Conservation (phyloP, 768 basidiomycete genomes). For the Galerina marginata region DNA sequence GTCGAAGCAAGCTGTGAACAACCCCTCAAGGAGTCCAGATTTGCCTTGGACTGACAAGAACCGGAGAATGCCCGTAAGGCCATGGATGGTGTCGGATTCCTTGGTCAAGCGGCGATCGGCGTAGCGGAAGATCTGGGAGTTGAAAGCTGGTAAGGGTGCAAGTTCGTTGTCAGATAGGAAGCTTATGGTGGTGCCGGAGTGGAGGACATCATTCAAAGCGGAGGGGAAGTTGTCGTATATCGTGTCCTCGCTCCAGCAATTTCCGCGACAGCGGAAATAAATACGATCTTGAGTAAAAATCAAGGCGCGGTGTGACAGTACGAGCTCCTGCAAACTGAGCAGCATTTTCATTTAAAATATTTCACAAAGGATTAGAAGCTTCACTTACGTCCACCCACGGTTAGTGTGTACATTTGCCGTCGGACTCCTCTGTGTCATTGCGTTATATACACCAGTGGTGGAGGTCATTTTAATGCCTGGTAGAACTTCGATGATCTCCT, state of each 20-base stretch:
- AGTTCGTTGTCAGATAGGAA: neutral
- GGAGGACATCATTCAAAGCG: neutral
- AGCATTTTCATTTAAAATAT: neutral
- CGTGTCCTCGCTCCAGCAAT: conserved; percentile 7
- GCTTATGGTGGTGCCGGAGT: neutral
- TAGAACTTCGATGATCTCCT: neutral
- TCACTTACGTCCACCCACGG: conserved; percentile 5
- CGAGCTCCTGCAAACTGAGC: neutral
- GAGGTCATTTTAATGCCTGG: conserved; percentile 1
- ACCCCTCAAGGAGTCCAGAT: conserved; percentile 3
- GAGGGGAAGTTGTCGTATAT: conserved; percentile 8
- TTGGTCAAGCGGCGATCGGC: neutral
- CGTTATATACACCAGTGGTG: neutral
- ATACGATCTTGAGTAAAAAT: neutral
- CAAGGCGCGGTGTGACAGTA: neutral
- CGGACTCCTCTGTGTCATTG: neutral
- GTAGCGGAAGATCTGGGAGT: neutral
- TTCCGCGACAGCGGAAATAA: conserved; percentile 5
- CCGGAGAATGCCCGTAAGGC: neutral
- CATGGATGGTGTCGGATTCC: conserved; percentile 1
- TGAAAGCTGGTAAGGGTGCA: neutral
- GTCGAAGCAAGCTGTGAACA: neutral
- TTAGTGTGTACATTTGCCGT: neutral
- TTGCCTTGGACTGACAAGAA: neutral
- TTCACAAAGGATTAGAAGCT: neutral